phyloP scores from a whole-genome alignment of 2,329 filamentous ascomycete species.

The Xylaria sp. region DNA sequence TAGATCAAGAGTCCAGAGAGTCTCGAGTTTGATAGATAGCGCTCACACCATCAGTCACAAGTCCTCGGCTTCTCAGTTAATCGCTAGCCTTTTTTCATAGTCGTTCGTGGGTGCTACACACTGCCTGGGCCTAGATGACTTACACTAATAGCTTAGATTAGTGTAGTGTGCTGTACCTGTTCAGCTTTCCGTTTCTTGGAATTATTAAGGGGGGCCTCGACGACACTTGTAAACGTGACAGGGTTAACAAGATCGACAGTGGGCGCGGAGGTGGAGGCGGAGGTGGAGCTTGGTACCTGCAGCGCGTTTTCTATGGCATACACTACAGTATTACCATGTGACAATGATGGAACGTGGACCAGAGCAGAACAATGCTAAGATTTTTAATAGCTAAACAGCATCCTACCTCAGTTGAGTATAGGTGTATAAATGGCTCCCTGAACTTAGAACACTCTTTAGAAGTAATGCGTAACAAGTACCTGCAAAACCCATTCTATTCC shows the following conservation, averaged over 20 bases:
- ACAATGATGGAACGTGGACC: background rate
- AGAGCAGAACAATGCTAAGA: background rate
- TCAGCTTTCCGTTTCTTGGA: background rate
- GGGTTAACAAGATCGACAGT: slow-evolving; percentile 1
- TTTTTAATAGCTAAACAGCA: background rate
- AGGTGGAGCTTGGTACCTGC: background rate
- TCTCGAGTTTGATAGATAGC: background rate
- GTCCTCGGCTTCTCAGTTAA: slow-evolving; percentile 18
- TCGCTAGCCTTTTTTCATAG: background rate
- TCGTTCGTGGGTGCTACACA: background rate
- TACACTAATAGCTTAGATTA: background rate
- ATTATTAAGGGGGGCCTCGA: slow-evolving; percentile 22
- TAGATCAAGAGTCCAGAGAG: background rate
- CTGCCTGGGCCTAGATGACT: background rate
- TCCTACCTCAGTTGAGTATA: no score
- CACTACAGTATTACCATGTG: background rate
- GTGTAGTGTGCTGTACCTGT: background rate
- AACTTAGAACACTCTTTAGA: no score
- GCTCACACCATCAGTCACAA: background rate
- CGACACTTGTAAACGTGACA: background rate
- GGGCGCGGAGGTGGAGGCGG: background rate
- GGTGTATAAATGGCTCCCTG: no score
- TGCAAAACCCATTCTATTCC: background rate
- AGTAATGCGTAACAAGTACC: no score
- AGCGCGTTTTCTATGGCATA: background rate